Evolutionary conservation across 2,329 filamentous ascomycete genomes (phyloP), one percentile per base, ranked within the genome.

Genomic region (Taxawa tesnikishii): DNA sequence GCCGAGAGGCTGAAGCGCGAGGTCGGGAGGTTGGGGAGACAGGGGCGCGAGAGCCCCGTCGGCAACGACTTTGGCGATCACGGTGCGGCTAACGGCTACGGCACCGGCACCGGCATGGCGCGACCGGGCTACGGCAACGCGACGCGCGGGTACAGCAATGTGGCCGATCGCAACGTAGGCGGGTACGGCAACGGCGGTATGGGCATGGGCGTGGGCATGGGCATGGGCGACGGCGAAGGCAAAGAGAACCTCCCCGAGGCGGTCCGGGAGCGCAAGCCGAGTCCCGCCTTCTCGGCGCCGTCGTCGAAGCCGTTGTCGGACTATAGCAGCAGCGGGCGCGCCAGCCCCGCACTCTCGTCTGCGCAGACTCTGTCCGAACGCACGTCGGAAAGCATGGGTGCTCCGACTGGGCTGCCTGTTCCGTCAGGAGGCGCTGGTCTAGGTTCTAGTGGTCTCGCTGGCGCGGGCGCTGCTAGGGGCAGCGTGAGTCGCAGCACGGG

Each of bases 1-100:
- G 79, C 94, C 28, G 90, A 98, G 43, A 74, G 90, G 32, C 67
- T 98, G 38, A 96, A 96, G 70, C 81, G 84, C 35, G 90, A 94
- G 43, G 68, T 80, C 11, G 17, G 15, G 4, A 29, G 30, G 11
- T 18, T 34, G 12, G 31, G 27, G 8, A 29, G 28, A 11, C n/a
- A 25, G 11, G 37, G 32, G 16, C 25, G 36, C 15, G 23, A 38
- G 5, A 15, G 27, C 25, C 24, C 25, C 24, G 26, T 36, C 12
- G 33, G 31, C 31, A 38, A 29, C 14, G 32, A 27, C 34, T 27
- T 32, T 13, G 25, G 26, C 12, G 29, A 38, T 9, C 32, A 29
- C 23, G 44, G 45, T 23, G 33, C 29, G 12, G 30, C 34, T 18
- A 37, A 36, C 26, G 38, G 38, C 29, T 35, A 34, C 36, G 36